A percentile compares a stretch with the other conserved stretches of the same genome.
phyloP scores from a whole-genome alignment of 805 yeast genomes.

The Lachancea fermentati region DNA sequence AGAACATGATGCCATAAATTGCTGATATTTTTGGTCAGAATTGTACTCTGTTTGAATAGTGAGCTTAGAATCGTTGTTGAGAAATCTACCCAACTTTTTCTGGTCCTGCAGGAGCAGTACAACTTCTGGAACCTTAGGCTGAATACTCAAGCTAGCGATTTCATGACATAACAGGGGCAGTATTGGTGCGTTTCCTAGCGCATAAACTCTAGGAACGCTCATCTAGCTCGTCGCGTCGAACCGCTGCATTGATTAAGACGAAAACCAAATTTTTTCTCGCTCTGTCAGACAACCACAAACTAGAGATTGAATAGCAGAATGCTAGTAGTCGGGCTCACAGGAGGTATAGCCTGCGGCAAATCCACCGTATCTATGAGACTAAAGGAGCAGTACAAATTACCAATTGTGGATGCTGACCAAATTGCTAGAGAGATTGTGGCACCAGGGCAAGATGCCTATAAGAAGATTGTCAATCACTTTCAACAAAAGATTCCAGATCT shows the following conservation, averaged over 20 bases:
- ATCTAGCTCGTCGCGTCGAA: conserved; percentile 8
- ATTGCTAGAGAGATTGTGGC: conserved; percentile 82
- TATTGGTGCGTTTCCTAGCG: conserved; percentile 41
- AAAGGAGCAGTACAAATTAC: conserved; percentile 43
- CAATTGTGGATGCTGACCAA: conserved; percentile 82
- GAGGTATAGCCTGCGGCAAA: conserved; percentile 97
- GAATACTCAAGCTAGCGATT: conserved; percentile 36
- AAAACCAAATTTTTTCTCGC: neutral
- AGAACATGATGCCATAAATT: conserved; percentile 30
- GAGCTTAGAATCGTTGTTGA: conserved; percentile 36
- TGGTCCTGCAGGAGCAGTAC: conserved; percentile 40
- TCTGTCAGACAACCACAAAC: neutral
- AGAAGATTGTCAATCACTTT: conserved; percentile 58
- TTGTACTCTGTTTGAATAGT: conserved; percentile 23
- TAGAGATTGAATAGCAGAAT: conserved; percentile 33
- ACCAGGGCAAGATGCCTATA: conserved; percentile 72
- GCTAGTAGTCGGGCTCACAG: conserved; percentile 93
- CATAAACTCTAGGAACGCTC: conserved; percentile 33
- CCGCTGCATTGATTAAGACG: neutral
- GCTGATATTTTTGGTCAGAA: conserved; percentile 9
- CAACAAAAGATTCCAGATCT: conserved; percentile 46
- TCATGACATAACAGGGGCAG: conserved; percentile 40
- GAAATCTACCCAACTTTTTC: conserved; percentile 38
- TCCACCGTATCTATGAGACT: conserved; percentile 75
- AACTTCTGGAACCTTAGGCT: conserved; percentile 35